Conservation (phyloP, 1,284 basidiomycete genomes). For the Pulveroboletus sp. region DNA sequence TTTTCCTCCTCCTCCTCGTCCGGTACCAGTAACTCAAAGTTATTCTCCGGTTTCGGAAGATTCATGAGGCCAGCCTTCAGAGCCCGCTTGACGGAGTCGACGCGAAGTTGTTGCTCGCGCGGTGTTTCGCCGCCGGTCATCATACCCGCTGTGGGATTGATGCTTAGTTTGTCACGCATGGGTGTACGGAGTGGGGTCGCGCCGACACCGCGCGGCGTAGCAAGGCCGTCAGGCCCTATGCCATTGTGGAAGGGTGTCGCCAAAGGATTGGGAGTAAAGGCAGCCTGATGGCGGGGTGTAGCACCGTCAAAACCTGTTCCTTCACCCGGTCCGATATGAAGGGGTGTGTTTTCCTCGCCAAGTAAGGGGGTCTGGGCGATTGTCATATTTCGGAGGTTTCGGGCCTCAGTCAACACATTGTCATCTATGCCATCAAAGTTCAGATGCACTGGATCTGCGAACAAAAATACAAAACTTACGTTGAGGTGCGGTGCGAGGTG, state of each 20-base stretch:
- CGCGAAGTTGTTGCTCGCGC: conserved; percentile 64
- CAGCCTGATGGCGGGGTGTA: conserved; percentile 83
- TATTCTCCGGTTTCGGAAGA: conserved; percentile 93
- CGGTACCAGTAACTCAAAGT: conserved; percentile 93
- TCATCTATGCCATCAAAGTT: conserved; percentile 59
- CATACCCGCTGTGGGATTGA: conserved; percentile 72
- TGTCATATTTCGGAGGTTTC: conserved; percentile 92
- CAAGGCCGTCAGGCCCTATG: conserved; percentile 43
- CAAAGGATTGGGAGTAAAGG: conserved; percentile 94
- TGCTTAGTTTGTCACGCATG: conserved; percentile 84
- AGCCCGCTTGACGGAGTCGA: conserved; percentile 63
- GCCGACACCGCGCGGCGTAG: conserved; percentile 62
- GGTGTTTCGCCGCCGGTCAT: conserved; percentile 68
- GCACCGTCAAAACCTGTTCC: conserved; percentile 91
- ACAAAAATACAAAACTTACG: conserved; percentile 50
- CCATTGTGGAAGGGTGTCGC: conserved; percentile 71
- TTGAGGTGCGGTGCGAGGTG: conserved; percentile 88
- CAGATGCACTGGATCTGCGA: conserved; percentile 7
- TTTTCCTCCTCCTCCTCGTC: conserved; percentile 73
- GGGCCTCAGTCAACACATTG: conserved; percentile 90
- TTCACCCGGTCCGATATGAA: conserved; percentile 67
- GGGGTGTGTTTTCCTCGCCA: conserved; percentile 93
- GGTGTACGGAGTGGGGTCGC: conserved; percentile 89
- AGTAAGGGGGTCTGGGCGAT: conserved; percentile 91
- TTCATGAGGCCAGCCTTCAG: conserved; percentile 80